These are phyloP conservation scores for Aspergillus sp. DNA, from an alignment of 2,329 filamentous ascomycete genomes.

Conservation along the genomic window DNA sequence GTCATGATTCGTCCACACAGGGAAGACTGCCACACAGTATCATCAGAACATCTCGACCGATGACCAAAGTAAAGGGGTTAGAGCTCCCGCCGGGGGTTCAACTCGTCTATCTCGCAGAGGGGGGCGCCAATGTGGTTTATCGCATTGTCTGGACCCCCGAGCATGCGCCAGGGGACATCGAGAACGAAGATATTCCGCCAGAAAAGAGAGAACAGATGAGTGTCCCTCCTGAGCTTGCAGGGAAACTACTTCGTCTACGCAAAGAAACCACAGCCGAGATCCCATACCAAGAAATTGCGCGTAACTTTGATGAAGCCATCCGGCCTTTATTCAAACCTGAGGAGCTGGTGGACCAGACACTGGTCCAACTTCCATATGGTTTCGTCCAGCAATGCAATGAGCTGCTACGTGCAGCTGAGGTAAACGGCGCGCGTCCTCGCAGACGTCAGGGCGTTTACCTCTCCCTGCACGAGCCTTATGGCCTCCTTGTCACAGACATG, in stretches of 20 bases:
- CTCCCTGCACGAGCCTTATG: constrained; percentile 50
- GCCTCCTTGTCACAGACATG: constrained; percentile 70
- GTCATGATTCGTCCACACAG: constrained; percentile 11
- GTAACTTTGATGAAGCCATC: constrained; percentile 37
- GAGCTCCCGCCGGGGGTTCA: constrained; percentile 30
- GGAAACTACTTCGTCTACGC: constrained; percentile 53
- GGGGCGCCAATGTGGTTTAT: constrained; percentile 70
- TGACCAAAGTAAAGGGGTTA: constrained; percentile 24
- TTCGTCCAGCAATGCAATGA: constrained; percentile 46
- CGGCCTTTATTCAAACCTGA: constrained; percentile 48
- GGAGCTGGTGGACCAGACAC: constrained; percentile 49
- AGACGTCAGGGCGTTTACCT: constrained; percentile 46
- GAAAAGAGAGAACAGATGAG: constrained; percentile 10
- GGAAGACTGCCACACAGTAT: constrained; percentile 5
- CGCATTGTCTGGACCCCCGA: constrained; percentile 42
- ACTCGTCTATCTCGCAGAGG: constrained; percentile 52
- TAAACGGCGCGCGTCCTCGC: constrained; percentile 35
- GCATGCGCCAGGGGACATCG: constrained; percentile 16
- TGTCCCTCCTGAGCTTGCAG: constrained; percentile 22
- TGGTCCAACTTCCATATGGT: constrained; percentile 42
- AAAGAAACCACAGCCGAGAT: constrained; percentile 48
- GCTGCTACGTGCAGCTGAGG: constrained; percentile 45
- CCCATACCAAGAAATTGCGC: constrained; percentile 42
- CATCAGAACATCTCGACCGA: constrained; percentile 15
- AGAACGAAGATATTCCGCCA: constrained; percentile 16